A percentile compares a stretch with the other conserved stretches of the same genome.
phyloP scores from a whole-genome alignment of 2,329 filamentous ascomycete genomes.

The Aspergillus ochraceus region DNA sequence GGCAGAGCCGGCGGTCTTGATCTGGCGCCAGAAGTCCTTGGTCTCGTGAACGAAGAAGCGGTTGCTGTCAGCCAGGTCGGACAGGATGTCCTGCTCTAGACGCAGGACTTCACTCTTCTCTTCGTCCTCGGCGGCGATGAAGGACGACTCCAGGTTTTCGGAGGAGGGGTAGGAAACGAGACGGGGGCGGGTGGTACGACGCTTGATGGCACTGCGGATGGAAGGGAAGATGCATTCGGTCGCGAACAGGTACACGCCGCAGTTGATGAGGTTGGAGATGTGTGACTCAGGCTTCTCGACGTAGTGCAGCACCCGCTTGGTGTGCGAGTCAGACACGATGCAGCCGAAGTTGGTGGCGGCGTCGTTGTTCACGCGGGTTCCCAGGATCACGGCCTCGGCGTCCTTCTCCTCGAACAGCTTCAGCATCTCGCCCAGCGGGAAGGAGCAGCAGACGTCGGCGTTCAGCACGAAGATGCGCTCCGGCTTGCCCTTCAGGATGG shows the following conservation, averaged over 20 bases:
- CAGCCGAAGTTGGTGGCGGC: slow-evolving; percentile 96
- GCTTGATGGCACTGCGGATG: slow-evolving; percentile 92
- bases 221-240: slow-evolving; percentile 96
- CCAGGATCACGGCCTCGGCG: slow-evolving; percentile 93
- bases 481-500: slow-evolving; percentile 91
- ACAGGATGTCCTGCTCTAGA: slow-evolving; percentile 94
- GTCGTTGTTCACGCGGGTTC: slow-evolving; percentile 86
- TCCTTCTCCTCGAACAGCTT: slow-evolving; percentile 91
- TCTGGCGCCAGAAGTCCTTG: slow-evolving; percentile 99
- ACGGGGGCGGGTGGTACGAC: slow-evolving; percentile 84
- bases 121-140: slow-evolving; percentile 68
- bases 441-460: slow-evolving; percentile 97
- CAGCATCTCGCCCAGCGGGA: slow-evolving; percentile 94
- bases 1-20: slow-evolving; percentile 97
- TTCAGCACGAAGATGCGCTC: slow-evolving; percentile 97
- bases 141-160: slow-evolving; percentile 79
- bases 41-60: slow-evolving; percentile 98
- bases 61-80: slow-evolving; percentile 93
- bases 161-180: slow-evolving; percentile 94
- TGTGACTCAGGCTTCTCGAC: slow-evolving; percentile 98
- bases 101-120: slow-evolving; percentile 84
- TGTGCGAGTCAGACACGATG: slow-evolving; percentile 92
- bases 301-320: slow-evolving; percentile 94
- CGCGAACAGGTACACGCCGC: slow-evolving; percentile 95
- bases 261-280: slow-evolving; percentile 99